These are phyloP conservation scores for Huntiella decipiens DNA, from an alignment of 2,329 filamentous ascomycete genomes.

Conservation along the genomic window DNA sequence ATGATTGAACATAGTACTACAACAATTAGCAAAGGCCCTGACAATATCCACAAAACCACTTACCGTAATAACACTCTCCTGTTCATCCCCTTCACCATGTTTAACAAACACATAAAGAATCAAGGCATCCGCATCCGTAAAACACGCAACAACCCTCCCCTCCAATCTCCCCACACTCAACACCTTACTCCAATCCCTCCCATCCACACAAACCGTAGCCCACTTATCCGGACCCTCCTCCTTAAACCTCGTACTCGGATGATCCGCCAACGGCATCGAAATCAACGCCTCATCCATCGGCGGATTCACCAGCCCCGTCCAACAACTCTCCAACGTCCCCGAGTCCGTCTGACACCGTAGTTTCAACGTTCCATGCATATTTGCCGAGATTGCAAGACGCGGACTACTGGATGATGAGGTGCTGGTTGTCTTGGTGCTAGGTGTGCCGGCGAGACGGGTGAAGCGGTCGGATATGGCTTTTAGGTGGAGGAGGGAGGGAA, in stretches of 20 bases:
- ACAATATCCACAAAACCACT: constrained; percentile 15
- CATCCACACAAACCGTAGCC: constrained; percentile 81
- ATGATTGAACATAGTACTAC: constrained; percentile 27
- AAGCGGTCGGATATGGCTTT: constrained; percentile 93
- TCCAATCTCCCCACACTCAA: constrained; percentile 79
- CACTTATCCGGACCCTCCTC: constrained; percentile 62
- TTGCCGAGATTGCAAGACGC: constrained; percentile 62
- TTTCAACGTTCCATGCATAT: constrained; percentile 78
- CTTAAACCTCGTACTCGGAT: constrained; percentile 65
- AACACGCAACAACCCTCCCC: constrained; percentile 82
- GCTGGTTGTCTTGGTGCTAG: constrained; percentile 12
- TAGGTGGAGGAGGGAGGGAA: constrained; percentile 71
- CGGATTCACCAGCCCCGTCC: constrained; percentile 73
- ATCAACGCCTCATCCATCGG: constrained; percentile 65
- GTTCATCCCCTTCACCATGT: constrained; percentile 44
- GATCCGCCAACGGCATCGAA: constrained; percentile 51
- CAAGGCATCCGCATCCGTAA: constrained; percentile 60
- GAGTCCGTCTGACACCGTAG: constrained; percentile 68
- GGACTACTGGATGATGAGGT: constrained; percentile 12
- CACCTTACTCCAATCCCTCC: constrained; percentile 86
- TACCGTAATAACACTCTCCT: constrained; percentile 58
- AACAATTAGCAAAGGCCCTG: neutral
- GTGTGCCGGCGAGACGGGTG: constrained; percentile 54
- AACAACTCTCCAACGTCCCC: constrained; percentile 67
- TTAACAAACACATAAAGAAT: constrained; percentile 70